phyloP scores from a whole-genome alignment of 768 basidiomycete genomes.

The Phaeotremella fagi region DNA sequence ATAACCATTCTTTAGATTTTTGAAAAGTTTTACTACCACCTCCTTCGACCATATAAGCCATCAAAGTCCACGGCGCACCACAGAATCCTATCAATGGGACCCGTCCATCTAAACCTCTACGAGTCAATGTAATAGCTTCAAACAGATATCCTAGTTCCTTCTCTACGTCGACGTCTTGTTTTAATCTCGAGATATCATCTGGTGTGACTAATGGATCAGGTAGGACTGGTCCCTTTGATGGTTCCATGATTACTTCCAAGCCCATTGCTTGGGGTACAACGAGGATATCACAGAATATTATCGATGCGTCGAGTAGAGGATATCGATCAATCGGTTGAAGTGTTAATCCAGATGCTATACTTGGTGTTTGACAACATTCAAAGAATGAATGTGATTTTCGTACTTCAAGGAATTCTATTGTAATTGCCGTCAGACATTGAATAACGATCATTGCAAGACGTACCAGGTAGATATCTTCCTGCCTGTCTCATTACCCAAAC shows the following conservation, averaged over 20 bases:
- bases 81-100: slow-evolving; percentile 96
- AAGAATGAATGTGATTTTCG: slow-evolving; percentile 88
- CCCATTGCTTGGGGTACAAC: slow-evolving; percentile 98
- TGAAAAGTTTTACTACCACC: slow-evolving; percentile 85
- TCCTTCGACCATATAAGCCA: slow-evolving; percentile 97
- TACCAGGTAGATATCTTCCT: slow-evolving; percentile 82
- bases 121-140: slow-evolving; percentile 79
- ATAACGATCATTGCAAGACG: slow-evolving; percentile 5
- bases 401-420: slow-evolving; percentile 78
- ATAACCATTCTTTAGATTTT: slow-evolving; percentile 91
- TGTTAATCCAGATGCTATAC: slow-evolving; percentile 80
- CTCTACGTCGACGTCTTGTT: slow-evolving; percentile 62
- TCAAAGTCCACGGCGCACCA: slow-evolving; percentile 96
- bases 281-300: slow-evolving; percentile 98
- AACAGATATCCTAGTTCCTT: slow-evolving; percentile 87
- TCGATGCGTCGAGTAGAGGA: slow-evolving; percentile 81
- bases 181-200: slow-evolving; percentile 63
- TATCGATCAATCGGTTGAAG: slow-evolving; percentile 90
- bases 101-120: slow-evolving; percentile 72
- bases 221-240: slow-evolving; percentile 69
- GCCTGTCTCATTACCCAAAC: slow-evolving; percentile 99
- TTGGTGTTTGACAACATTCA: slow-evolving; percentile 87
- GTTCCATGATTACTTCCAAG: slow-evolving; percentile 79
- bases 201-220: slow-evolving; percentile 78
- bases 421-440: not conserved